Evolutionary conservation across 257 asterid species (phyloP).

Genomic region (Leonotis leonurus): DNA sequence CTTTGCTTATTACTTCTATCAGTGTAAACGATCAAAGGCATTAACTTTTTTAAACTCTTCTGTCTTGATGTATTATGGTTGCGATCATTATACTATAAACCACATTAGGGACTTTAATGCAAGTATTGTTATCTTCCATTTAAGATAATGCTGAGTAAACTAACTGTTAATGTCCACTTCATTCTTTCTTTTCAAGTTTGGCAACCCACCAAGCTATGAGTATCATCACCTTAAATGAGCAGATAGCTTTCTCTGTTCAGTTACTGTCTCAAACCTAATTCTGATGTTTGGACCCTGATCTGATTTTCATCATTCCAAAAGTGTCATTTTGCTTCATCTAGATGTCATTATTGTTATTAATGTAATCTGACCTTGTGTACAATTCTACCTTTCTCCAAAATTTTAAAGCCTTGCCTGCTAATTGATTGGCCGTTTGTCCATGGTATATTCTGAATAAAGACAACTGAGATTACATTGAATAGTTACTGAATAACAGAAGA

Average conservation of each 20-base stretch:
- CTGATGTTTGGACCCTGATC: neutral
- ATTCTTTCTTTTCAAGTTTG: neutral
- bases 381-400: neutral
- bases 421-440: neutral
- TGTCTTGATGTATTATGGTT: neutral
- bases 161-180: neutral
- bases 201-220: neutral
- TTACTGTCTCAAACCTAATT: neutral
- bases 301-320: neutral
- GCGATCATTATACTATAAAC: neutral
- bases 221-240: neutral
- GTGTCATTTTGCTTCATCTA: neutral
- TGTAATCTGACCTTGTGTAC: neutral
- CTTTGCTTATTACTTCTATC: neutral
- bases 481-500: neutral
- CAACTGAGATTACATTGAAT: neutral
- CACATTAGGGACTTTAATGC: neutral
- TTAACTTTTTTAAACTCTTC: neutral
- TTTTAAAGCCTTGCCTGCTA: neutral
- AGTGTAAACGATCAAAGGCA: neutral
- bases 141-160: neutral
- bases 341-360: neutral
- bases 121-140: neutral
- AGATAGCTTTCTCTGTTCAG: neutral
- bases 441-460: neutral